Evolutionary conservation across 129 eudicot genomes (phyloP), one percentile per base, ranked within the genome.

Genomic region (Ambrosia trifida): DNA sequence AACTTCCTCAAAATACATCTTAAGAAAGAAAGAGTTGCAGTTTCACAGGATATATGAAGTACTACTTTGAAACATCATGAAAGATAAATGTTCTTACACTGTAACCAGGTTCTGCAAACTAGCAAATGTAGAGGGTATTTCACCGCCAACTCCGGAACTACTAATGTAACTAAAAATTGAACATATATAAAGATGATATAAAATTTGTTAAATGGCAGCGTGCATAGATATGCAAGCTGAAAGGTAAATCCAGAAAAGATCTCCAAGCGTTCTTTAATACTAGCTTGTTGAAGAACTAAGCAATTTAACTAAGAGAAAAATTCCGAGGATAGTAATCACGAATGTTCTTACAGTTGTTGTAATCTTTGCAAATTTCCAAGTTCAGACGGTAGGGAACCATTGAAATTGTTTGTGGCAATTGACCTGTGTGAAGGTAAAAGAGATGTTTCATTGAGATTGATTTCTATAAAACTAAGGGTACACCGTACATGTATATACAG

Each of bases 91-190:
- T 44, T 83, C 87, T 79, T 83, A 93, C 98, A 93, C 70, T n/a
- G 66, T 89, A 3, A 35, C 53, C 68, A 93, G 72, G 68, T 19
- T 85, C 18, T 9, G 71, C 66, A 93, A 82, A 57, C 63, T 72
- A 36, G 96, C 91, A 74, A 83, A 89, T 11, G 90, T 51, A 43
- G 85, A 24, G 52, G 96, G 96, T 71, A 93, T 85, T 51, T 67
- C 50, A 35, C 98, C 98, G 54, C 83, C 80, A 56, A 93, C 66
- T 82, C 92, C 95, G 68, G 85, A 45, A 45, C n/a, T 45, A 45
- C 5, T n/a, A 45, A 45, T 45, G 50, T 45, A 45, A 11, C n/a
- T 11, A 12, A 11, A 10, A 11, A 45, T 2, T 2, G 50, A 10
- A 45, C 16, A 45, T 45, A 45, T 45, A 11, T 10, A 12, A 12